These are phyloP conservation scores for Senecio squalidus DNA, from an alignment of 140 eudicot genomes.

Conservation along the genomic window DNA sequence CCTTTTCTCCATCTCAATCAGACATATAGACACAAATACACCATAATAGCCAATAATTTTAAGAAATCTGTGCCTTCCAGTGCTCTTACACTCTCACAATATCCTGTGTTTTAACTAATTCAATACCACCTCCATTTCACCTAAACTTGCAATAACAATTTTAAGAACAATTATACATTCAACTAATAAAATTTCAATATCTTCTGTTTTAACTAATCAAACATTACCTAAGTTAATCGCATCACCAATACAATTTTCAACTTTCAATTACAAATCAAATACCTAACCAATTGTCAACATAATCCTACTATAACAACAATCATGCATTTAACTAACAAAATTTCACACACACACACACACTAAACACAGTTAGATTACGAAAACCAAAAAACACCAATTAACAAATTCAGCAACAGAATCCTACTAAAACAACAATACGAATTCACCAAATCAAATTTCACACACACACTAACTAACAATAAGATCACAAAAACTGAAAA, in stretches of 20 bases:
- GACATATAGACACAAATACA: too few species aligned
- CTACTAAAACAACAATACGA: background rate
- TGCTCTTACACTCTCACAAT: background rate
- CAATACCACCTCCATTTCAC: too few species aligned
- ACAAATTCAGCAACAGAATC: background rate
- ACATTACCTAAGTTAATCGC: background rate
- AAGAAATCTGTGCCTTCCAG: background rate
- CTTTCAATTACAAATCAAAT: background rate
- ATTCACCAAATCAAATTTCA: background rate
- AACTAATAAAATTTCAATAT: too few species aligned
- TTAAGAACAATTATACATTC: too few species aligned
- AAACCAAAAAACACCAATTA: too few species aligned
- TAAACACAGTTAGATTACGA: too few species aligned
- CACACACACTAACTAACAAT: background rate
- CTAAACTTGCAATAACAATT: too few species aligned
- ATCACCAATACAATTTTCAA: background rate
- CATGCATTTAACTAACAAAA: background rate
- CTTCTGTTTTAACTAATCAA: too few species aligned
- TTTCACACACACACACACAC: background rate
- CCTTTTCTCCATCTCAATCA: conserved; percentile 12
- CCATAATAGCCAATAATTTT: conserved; percentile 4
- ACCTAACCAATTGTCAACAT: background rate
- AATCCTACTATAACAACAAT: conserved; percentile 3
- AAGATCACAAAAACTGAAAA: too few species aligned
- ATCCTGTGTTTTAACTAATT: too few species aligned